Percentiles rank a stretch among this genome's conserved stretches.
Conservation (phyloP, 176 grass and related monocot genomes). For the Microstegium vimineum region DNA sequence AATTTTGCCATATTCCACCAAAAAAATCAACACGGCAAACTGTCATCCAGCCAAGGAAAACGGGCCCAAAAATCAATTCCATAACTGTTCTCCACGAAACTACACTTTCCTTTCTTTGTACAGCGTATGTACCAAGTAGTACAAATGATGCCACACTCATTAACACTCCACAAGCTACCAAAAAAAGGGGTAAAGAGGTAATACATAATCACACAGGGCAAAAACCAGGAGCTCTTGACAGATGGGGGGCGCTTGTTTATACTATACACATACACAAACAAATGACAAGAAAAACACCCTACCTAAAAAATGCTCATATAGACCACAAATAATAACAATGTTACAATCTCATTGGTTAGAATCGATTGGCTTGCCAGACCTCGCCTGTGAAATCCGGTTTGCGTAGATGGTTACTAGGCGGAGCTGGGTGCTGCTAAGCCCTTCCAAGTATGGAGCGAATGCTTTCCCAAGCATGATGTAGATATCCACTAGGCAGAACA, state of each 20-base stretch:
- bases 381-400: conserved; percentile 85
- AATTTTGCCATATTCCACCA: not conserved
- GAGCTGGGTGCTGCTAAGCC: conserved; percentile 86
- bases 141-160: conserved; percentile 33
- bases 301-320: conserved; percentile 46
- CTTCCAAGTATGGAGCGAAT: conserved; percentile 82
- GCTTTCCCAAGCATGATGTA: conserved; percentile 92
- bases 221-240: conserved; percentile 13
- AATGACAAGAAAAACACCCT: conserved; percentile 53
- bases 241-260: conserved; percentile 23
- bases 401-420: conserved; percentile 91
- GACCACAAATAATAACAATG: conserved; percentile 38
- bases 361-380: conserved; percentile 54
- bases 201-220: conserved; percentile 44
- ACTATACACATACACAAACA: conserved; percentile 79
- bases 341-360: conserved; percentile 51
- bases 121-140: conserved; percentile 27
- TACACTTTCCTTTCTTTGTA: conserved; percentile 57
- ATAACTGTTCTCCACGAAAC: conserved; percentile 18
- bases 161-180: conserved; percentile 25
- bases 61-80: not conserved
- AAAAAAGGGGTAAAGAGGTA: not conserved
- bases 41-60: not conserved
- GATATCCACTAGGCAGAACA: conserved; percentile 98
- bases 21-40: not conserved